Evolutionary conservation across 2,329 filamentous ascomycete genomes (phyloP).

Genomic region (Cryphonectria naterciae): DNA sequence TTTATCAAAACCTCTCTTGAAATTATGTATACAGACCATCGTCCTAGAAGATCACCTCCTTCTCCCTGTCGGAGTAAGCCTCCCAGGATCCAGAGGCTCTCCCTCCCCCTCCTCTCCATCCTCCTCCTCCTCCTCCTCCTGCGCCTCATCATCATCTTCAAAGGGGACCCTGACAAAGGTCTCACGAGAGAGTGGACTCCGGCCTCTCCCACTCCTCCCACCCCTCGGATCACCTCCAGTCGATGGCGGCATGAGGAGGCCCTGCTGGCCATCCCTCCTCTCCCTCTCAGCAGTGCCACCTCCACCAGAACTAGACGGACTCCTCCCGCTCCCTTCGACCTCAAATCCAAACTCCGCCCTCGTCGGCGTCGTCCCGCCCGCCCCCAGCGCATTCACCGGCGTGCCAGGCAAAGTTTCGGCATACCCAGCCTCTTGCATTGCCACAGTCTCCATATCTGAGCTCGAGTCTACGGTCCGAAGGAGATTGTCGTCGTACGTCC

Average conservation of each 20-base stretch:
- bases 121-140: conserved; percentile 10
- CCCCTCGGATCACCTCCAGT: background rate
- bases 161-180: conserved; percentile 21
- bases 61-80: background rate
- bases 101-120: conserved; percentile 6
- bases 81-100: background rate
- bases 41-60: background rate
- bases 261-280: background rate
- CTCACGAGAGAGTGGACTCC: conserved; percentile 23
- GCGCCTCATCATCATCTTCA: conserved; percentile 23
- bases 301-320: background rate
- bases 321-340: background rate
- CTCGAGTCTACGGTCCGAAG: background rate
- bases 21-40: background rate
- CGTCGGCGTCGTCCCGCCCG: conserved; percentile 5
- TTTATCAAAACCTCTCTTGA: background rate
- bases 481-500: conserved; percentile 6
- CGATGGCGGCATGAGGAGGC: conserved; percentile 14
- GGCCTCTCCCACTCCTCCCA: conserved; percentile 8
- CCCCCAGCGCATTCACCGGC: conserved; percentile 16
- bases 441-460: conserved; percentile 4
- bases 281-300: background rate
- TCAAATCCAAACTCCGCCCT: conserved; percentile 5
- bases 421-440: conserved; percentile 22
- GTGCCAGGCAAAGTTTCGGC: conserved; percentile 29